Evolutionary conservation across 2,329 filamentous ascomycete species (phyloP).

Genomic region (Phialocephala sp.): DNA sequence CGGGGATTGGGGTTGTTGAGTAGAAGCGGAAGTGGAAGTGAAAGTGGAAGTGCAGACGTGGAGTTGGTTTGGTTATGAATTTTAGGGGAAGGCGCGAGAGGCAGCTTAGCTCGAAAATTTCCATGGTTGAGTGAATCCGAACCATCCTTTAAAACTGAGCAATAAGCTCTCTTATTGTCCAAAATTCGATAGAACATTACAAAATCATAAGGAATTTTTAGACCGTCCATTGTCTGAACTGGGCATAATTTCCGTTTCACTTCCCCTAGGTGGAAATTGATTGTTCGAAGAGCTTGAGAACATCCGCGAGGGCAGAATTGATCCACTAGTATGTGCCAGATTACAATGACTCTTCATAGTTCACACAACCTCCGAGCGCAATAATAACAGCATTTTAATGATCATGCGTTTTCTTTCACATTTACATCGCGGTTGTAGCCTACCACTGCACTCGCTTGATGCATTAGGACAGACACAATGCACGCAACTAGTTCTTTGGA

Average conservation of each 20-base stretch:
- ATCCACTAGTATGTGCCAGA: not conserved
- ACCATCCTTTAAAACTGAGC: not conserved
- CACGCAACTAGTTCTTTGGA: constrained; percentile 41
- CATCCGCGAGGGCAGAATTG: not conserved
- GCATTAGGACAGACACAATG: constrained; percentile 17
- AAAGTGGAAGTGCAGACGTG: not conserved
- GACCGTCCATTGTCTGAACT: not conserved
- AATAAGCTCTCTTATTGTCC: not conserved
- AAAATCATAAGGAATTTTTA: not conserved
- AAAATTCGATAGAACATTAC: not conserved
- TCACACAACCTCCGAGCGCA: not conserved
- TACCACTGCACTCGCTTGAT: constrained; percentile 19
- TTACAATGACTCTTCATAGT: not conserved
- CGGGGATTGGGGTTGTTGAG: not conserved
- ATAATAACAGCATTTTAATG: not conserved
- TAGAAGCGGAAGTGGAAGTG: not conserved
- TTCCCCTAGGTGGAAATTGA: not conserved
- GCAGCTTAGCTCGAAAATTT: not conserved
- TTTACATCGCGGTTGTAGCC: constrained; percentile 4
- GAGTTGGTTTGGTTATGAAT: not conserved
- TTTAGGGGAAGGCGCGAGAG: not conserved
- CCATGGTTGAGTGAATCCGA: not conserved
- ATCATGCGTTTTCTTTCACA: constrained; percentile 1
- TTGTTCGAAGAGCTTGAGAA: not conserved
- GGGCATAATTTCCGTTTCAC: not conserved